These are phyloP conservation scores for Rosa rugosa DNA, from an alignment of 306 rosid genomes.

Conservation along the genomic window DNA sequence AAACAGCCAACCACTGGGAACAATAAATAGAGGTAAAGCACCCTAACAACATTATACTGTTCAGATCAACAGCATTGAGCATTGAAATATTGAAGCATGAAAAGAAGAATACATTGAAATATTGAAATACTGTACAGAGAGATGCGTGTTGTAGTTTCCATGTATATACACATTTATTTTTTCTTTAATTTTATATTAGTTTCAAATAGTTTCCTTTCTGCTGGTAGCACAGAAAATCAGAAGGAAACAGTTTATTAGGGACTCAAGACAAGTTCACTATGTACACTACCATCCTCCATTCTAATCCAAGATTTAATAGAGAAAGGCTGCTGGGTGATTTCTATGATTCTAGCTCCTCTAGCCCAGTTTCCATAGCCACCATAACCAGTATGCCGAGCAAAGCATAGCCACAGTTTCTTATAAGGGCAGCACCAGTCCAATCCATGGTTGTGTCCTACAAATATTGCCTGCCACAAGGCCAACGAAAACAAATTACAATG, in stretches of 20 bases:
- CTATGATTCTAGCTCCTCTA: slow-evolving; percentile 63
- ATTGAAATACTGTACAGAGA: neutral
- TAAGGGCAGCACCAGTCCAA: slow-evolving; percentile 87
- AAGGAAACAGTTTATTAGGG: slow-evolving; percentile 7
- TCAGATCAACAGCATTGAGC: neutral
- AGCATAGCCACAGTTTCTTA: slow-evolving; percentile 66
- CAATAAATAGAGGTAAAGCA: neutral
- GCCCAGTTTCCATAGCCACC: slow-evolving; percentile 80
- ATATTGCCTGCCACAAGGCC: slow-evolving; percentile 58
- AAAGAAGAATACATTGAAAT: neutral
- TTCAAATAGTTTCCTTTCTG: neutral
- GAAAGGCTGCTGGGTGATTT: slow-evolving; percentile 57
- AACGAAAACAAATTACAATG: slow-evolving; percentile 14
- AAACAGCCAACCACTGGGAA: neutral
- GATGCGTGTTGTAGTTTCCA: neutral
- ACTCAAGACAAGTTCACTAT: slow-evolving; percentile 51
- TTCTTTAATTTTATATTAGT: neutral
- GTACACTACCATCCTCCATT: slow-evolving; percentile 70
- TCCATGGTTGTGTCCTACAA: slow-evolving; percentile 91
- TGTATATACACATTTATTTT: neutral
- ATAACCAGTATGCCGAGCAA: slow-evolving; percentile 78
- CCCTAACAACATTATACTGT: neutral
- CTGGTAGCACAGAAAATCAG: neutral
- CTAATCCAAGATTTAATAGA: slow-evolving; percentile 71
- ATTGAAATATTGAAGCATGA: neutral